phyloP scores from a whole-genome alignment of 441 rosid species.

The Corymbia citriodora region DNA sequence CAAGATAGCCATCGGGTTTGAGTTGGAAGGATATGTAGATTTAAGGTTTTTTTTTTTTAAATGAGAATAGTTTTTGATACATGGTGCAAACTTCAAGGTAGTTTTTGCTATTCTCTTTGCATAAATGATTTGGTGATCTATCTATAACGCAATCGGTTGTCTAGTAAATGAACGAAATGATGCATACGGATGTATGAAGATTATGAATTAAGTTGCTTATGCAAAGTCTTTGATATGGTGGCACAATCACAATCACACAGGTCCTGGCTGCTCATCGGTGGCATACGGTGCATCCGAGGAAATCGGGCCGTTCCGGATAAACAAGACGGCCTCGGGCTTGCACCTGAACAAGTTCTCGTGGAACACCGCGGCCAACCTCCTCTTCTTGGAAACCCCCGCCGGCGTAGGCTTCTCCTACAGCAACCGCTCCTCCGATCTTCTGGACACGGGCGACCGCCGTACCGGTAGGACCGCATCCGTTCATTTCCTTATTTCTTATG shows the following conservation, averaged over 20 bases:
- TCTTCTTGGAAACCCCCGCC: slow-evolving; percentile 95
- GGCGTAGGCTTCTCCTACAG: slow-evolving; percentile 97
- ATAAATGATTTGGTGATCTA: background rate
- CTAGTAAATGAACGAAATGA: background rate
- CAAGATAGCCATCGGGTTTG: too few species aligned
- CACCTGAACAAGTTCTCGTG: slow-evolving; percentile 83
- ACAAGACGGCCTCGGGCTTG: slow-evolving; percentile 70
- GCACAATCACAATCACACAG: slow-evolving; percentile 20
- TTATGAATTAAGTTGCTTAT: background rate
- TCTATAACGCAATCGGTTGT: background rate
- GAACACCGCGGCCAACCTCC: slow-evolving; percentile 79
- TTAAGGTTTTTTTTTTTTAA: too few species aligned
- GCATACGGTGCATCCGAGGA: slow-evolving; percentile 97
- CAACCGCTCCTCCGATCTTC: slow-evolving; percentile 74
- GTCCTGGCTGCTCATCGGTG: slow-evolving; percentile 91
- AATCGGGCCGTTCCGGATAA: slow-evolving; percentile 86
- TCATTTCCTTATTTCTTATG: background rate
- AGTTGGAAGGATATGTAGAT: too few species aligned
- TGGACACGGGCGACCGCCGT: slow-evolving; percentile 72
- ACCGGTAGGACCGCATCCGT: slow-evolving; percentile 44
- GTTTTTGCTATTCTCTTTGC: background rate
- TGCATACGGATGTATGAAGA: background rate
- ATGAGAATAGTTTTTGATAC: too few species aligned
- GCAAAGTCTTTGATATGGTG: background rate
- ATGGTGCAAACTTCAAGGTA: background rate